Evolutionary conservation across 1,284 basidiomycete species (phyloP).

Genomic region (Sanghuangporus sanghuang): DNA sequence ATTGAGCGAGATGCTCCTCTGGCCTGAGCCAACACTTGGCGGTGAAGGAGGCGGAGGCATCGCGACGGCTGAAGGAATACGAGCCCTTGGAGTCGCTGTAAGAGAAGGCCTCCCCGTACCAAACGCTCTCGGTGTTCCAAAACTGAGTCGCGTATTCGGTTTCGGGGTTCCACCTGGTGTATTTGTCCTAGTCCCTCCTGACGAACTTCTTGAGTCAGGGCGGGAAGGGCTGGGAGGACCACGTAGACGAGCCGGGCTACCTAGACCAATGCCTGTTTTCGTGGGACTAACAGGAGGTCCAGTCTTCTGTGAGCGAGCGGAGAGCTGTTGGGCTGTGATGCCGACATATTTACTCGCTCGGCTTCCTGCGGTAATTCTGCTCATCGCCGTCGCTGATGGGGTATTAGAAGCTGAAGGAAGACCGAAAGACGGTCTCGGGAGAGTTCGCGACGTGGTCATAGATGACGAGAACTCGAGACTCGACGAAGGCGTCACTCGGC

Average conservation of each 20-base stretch:
- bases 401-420: conserved; percentile 20
- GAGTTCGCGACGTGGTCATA: conserved; percentile 28
- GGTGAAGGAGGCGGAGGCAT: conserved; percentile 71
- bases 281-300: conserved; percentile 25
- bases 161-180: conserved; percentile 22
- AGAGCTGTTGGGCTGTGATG: conserved; percentile 77
- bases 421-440: conserved; percentile 24
- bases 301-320: conserved; percentile 31
- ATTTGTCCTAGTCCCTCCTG: not conserved
- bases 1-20: conserved; percentile 6
- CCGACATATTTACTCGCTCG: conserved; percentile 79
- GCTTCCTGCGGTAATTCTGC: conserved; percentile 18
- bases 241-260: conserved; percentile 27
- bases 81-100: conserved; percentile 47
- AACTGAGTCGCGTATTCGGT: conserved; percentile 25
- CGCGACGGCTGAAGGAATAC: conserved; percentile 66
- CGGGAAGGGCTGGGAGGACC: conserved; percentile 35
- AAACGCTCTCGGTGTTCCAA: conserved; percentile 34
- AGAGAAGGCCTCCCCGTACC: conserved; percentile 42
- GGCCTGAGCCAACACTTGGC: not conserved
- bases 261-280: conserved; percentile 10
- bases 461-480: conserved; percentile 30
- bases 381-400: conserved; percentile 21
- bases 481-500: conserved; percentile 27
- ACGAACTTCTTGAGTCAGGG: conserved; percentile 27